Base-by-base conservation (phyloP, 306 rosid species). In the Gynostemma pentaphyllum region DNA sequence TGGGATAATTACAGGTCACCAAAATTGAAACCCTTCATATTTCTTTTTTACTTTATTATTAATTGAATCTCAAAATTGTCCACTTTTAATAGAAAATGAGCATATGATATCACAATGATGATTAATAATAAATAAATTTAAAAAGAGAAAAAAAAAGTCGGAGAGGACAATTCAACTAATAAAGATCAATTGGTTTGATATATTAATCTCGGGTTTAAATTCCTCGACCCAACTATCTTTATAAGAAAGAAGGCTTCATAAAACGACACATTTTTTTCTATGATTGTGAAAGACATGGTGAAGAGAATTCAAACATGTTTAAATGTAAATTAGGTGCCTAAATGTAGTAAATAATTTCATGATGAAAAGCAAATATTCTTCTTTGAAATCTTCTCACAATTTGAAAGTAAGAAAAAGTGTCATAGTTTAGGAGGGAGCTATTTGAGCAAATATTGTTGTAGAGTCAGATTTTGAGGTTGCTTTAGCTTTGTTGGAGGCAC, bases 1-100 rank as follows among this genome's bases (percentile, higher is more conserved):
- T 52, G 63, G 71, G 91, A 89, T 73, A 67, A 67, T 72, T 77
- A 82, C 88, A 61, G 48, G 72, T 73, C 69, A 86, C 95, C 88
- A 36, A 75, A 72, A 74, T 68, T 71, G 62, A 82, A 80, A 80
- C 80, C 82, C 60, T 60, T 57, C 27, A 70, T 61, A 24, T 59
- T 39, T 56, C 49, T 10, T 30, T 39, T 68, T 62, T 57, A 27
- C 36, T 24, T 50, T 65, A 11, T 24, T 53, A 56, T 30, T n/a
- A 55, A 40, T 1, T 54, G 7, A 14, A 28, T 0, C 26, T 8
- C 42, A 55, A 54, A n/a, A 14, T 46, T 3, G 9, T 7, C 21
- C 21, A 7, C 9, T 4, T 39, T 3, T 39, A 39, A 39, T 39
- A 1, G 44, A n/a, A n/a, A n/a, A n/a, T n/a, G n/a, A n/a, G n/a